These are phyloP conservation scores for Pulveroboletus sp. DNA, from an alignment of 768 basidiomycete genomes.

Conservation along the genomic window DNA sequence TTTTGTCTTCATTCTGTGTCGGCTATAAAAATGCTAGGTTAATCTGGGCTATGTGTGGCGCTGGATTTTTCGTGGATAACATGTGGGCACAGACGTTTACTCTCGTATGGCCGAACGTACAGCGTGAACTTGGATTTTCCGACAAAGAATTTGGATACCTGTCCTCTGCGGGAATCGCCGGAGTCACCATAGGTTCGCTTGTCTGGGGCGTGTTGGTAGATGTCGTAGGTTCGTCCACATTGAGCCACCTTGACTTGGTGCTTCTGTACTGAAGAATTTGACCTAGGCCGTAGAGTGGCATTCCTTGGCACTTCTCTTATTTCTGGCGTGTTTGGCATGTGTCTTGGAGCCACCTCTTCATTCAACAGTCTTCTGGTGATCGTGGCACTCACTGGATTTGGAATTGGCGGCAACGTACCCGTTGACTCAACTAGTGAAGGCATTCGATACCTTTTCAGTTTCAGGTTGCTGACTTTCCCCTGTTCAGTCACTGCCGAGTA, in stretches of 20 bases:
- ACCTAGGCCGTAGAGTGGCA: constrained; percentile 12
- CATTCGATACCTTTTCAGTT: no score
- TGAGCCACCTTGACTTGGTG: not conserved
- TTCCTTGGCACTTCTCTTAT: constrained; percentile 16
- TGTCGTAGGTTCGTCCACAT: constrained; percentile 12
- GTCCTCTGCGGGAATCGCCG: not conserved
- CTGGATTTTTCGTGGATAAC: constrained; percentile 10
- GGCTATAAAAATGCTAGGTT: constrained; percentile 1
- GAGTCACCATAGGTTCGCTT: constrained; percentile 6
- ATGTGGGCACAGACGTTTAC: constrained; percentile 3
- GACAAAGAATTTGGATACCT: constrained; percentile 15
- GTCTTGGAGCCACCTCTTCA: constrained; percentile 10
- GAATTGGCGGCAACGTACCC: constrained; percentile 14
- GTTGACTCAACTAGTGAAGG: constrained; percentile 15
- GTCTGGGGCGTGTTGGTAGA: constrained; percentile 16
- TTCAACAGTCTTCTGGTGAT: constrained; percentile 11
- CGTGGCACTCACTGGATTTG: constrained; percentile 10
- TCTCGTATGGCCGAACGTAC: constrained; percentile 2
- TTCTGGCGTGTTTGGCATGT: constrained; percentile 13
- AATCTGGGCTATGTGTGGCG: constrained; percentile 14
- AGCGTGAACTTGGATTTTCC: constrained; percentile 16
- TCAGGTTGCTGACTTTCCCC: not conserved
- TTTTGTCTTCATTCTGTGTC: no score
- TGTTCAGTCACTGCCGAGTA: constrained; percentile 13
- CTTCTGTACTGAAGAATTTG: not conserved